Base-by-base conservation (phyloP, 2,329 filamentous ascomycete genomes). In the Lecanicillium sp. region DNA sequence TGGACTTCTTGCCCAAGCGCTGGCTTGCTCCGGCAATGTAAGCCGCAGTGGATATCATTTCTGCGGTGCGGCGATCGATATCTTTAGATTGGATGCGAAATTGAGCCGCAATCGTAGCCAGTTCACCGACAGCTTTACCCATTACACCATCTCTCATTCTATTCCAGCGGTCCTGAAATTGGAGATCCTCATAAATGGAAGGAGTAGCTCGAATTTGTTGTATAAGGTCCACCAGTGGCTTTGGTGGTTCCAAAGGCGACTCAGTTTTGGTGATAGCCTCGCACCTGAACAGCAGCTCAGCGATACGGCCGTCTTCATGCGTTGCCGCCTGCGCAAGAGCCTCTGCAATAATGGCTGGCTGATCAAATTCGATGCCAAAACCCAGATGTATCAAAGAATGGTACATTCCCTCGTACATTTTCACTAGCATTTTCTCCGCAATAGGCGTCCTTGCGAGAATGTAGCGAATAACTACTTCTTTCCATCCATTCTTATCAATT, bases 351-450 rank as follows among this genome's bases (percentile, higher is more conserved):
- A 87, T 77, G 9, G 75, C 76, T 1, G 82, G 81, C 55, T 84
- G 82, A 7, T 78, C 64, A 56, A 86, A 86, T 58, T 87, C 83
- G 37, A 87, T 60, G 1, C 79, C 84, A 49, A 86, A 83, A 0
- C 83, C 82, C 2, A 86, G 68, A 55, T 87, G 82, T 48, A 87
- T 86, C 14, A 86, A 62, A 1, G 83, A 82, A 55, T 87, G 84
- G 5, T 83, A 63, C 43, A 83, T 73, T 2, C 83, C 78, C 73
- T 60, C 51, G 55, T 49, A 56, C 46, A 56, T 48, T 15, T 79
- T 69, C 0, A 67, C 70, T 0, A 87, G 62, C 68, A 88, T 70
- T 45, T 71, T 70, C 51, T 86, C 75, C 2, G 82, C 78, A 43
- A 69, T 58, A 30, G 74, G 69, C 50, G 77, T 75, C 3, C 71